Percentiles rank a stretch among this genome's conserved stretches.
These are phyloP conservation scores for Clarireedia hainanense DNA, from an alignment of 2,329 filamentous ascomycete species.

Conservation along the genomic window DNA sequence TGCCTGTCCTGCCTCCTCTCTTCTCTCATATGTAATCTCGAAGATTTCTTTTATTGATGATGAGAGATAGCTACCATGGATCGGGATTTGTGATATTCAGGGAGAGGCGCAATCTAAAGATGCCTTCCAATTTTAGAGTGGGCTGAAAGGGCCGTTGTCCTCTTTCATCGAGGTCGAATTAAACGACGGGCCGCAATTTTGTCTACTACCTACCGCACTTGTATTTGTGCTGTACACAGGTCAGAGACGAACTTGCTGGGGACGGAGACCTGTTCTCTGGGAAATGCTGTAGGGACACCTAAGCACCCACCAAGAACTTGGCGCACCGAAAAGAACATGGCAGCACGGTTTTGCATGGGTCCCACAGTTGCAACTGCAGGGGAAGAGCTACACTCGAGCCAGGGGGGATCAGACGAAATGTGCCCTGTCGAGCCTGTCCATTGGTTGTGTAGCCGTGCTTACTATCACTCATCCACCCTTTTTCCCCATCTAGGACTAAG, in stretches of 20 bases:
- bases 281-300: too few species aligned
- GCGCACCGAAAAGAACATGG: neutral
- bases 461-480: slow-evolving; percentile 2
- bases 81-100: slow-evolving; percentile 8
- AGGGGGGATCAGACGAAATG: slow-evolving; percentile 8
- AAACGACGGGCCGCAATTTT: slow-evolving; percentile 1
- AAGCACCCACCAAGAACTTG: too few species aligned
- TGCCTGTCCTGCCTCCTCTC: neutral
- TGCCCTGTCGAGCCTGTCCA: slow-evolving; percentile 7
- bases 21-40: neutral
- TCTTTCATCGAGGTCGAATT: slow-evolving; percentile 3
- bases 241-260: neutral
- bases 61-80: too few species aligned
- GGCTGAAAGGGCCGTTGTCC: slow-evolving; percentile 10
- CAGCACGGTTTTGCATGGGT: slow-evolving; percentile 4
- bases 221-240: too few species aligned
- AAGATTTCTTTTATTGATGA: too few species aligned
- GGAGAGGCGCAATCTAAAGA: slow-evolving; percentile 11
- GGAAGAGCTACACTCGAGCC: neutral
- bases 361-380: neutral
- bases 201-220: neutral
- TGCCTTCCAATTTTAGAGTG: slow-evolving; percentile 16
- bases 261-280: neutral
- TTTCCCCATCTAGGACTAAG: neutral
- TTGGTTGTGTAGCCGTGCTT: slow-evolving; percentile 10